Base-by-base conservation (phyloP, 257 asterid species). In the Solanum pimpinellifolium region DNA sequence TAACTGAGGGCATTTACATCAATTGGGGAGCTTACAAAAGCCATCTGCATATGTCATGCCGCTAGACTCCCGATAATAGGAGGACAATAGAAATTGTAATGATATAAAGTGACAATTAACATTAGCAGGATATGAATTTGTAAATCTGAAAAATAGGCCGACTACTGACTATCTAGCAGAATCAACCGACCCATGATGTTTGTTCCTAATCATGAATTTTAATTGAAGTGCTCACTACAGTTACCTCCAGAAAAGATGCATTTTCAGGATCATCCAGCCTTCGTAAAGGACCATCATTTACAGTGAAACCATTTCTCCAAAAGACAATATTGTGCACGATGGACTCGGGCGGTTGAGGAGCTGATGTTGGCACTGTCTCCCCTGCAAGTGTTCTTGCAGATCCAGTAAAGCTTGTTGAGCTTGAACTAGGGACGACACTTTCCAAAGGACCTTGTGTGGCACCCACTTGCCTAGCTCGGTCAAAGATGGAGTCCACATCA, bases 301-400 rank as follows among this genome's bases (percentile, higher is more conserved):
- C 92, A 8, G 95, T 96, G 92, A 97, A 97, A 86, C 99, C 99
- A 86, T 97, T 96, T 92, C 98, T 94, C 99, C 99, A 97, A 89
- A 97, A 97, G 72, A 94, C 94, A 90, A 97, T 94, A 91, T 92
- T 91, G 95, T 97, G 99, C 60, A 95, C 94, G 62, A 93, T 74
- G 13, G 95, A 82, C 91, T 92, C 97, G 5, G 99, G 98, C 83
- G 90, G 96, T 93, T 95, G 98, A 6, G 95, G 93, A 85, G 92
- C 89, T 84, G 90, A 89, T 87, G 94, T 74, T 80, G 92, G 95
- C 62, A 87, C 93, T 74, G 91, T 49, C 83, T 93, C 98, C 76
- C 98, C 98, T 3, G 96, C 91, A 69, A 97, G 98, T 86, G 92
- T 86, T 89, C 99, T 93, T 88, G 98, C 99, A 47, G 96, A 90